Base-by-base conservation (phyloP, 768 basidiomycete species). In the Xanthoconium stramineum region DNA sequence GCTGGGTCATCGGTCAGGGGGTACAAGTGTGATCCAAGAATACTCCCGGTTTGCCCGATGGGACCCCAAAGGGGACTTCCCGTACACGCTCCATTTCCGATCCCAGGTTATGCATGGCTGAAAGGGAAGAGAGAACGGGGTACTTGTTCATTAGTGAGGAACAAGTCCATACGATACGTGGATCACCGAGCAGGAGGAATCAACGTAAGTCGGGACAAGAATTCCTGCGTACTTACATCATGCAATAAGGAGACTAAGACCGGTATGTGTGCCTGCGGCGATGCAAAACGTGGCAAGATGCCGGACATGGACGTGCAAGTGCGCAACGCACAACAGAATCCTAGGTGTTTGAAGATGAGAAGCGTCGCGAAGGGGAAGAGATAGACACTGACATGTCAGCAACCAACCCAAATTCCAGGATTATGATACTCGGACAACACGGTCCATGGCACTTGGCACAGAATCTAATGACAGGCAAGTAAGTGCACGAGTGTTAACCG, bases 361-460 rank as follows among this genome's bases (percentile, higher is more conserved):
- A 28, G 47, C 35, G 24, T 24, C 24, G 24, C 24, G 24, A 24
- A 24, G 24, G 24, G 24, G 24, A 24, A n/a, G 10, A 5, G 15
- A 13, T 46, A 6, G 30, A 47, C 40, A 52, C 63, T 50, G n/a
- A 79, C 77, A 78, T 58, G 52, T 40, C 84, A 80, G 37, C 73
- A 72, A n/a, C 85, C 86, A 50, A 91, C 78, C 84, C 85, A 91
- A 37, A 81, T 54, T 19, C 82, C 78, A n/a, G 89, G 89, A 24
- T 76, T 82, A 58, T 82, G 81, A 39, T 87, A 76, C 66, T 91
- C 91, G 24, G 88, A 85, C 1, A 76, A 61, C 28, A 91, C 66
- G 0, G 83, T 84, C 10, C 83, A 86, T 1, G 89, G 89, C 33
- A 90, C 75, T 72, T 88, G 85, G 57, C 76, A 84, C 14, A 89